phyloP scores from a whole-genome alignment of 1,284 basidiomycete species.

The Sporisorium graminicola region DNA sequence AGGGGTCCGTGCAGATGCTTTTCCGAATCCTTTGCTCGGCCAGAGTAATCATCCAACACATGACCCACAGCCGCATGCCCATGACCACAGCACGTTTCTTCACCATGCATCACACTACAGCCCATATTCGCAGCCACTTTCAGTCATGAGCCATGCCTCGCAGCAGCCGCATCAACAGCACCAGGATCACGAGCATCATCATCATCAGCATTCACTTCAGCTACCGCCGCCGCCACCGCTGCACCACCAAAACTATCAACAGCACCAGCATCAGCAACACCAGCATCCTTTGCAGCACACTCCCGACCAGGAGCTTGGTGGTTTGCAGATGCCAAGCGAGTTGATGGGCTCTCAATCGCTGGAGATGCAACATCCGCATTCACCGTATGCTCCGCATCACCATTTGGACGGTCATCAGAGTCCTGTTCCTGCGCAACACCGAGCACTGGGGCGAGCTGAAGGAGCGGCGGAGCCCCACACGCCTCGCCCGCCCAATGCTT shows the following conservation, averaged over 20 bases:
- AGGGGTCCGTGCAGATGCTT: constrained; percentile 3
- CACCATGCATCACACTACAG: constrained; percentile 16
- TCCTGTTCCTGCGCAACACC: constrained; percentile 12
- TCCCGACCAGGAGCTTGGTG: constrained; percentile 12
- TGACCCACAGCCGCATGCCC: neutral
- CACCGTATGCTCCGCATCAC: constrained; percentile 15
- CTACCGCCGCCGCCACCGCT: neutral
- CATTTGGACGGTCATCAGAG: constrained; percentile 9
- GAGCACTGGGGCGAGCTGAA: constrained; percentile 2
- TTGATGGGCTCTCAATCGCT: constrained; percentile 4
- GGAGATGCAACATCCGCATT: constrained; percentile 6
- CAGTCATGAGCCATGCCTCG: constrained; percentile 14
- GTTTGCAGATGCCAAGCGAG: constrained; percentile 24
- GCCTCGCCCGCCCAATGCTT: constrained; percentile 86
- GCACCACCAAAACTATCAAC: neutral
- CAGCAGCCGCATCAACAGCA: constrained; percentile 2
- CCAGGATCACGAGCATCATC: neutral
- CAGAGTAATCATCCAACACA: constrained; percentile 6
- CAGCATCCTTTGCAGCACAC: constrained; percentile 15
- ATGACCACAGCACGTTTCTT: constrained; percentile 6
- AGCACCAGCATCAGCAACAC: constrained; percentile 9
- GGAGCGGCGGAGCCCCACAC: constrained; percentile 69
- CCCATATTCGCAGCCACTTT: constrained; percentile 7
- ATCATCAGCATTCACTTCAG: constrained; percentile 11
- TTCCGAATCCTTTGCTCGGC: constrained; percentile 16